These are phyloP conservation scores for Stagonosporopsis rhizophila DNA, from an alignment of 2,329 filamentous ascomycete species.

Conservation along the genomic window DNA sequence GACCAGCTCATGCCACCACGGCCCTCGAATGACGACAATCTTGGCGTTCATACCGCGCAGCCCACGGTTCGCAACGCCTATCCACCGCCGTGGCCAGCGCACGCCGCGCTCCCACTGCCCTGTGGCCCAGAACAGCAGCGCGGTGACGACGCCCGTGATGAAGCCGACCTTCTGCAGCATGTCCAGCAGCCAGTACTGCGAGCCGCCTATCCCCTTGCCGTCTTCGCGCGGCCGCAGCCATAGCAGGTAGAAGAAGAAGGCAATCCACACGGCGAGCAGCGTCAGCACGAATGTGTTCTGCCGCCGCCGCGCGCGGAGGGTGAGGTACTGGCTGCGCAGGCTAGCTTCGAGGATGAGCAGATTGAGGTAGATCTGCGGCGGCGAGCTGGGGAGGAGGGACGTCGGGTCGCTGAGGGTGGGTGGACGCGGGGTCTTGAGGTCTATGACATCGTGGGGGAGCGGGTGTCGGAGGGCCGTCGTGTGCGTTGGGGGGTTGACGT, in stretches of 20 bases:
- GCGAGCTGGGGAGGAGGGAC: constrained; percentile 83
- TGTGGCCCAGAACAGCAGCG: constrained; percentile 87
- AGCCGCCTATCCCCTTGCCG: constrained; percentile 87
- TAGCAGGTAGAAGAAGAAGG: constrained; percentile 85
- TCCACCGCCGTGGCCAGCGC: constrained; percentile 91
- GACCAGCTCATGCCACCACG: constrained; percentile 80
- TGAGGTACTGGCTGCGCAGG: constrained; percentile 89
- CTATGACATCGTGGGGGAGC: constrained; percentile 40
- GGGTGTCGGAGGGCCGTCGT: constrained; percentile 17
- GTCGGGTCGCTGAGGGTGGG: constrained; percentile 70
- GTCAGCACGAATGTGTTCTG: constrained; percentile 93
- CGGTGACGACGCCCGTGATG: constrained; percentile 87
- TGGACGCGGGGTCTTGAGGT: constrained; percentile 46
- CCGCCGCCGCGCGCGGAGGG: constrained; percentile 82
- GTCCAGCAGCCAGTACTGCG: constrained; percentile 95
- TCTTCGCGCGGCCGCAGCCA: constrained; percentile 97
- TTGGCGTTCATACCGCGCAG: constrained; percentile 95
- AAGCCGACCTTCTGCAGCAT: constrained; percentile 89
- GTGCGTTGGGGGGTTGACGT: constrained; percentile 22
- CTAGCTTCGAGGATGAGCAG: constrained; percentile 96
- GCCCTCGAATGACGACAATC: constrained; percentile 83
- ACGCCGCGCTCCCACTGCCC: constrained; percentile 97
- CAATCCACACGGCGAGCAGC: constrained; percentile 79
- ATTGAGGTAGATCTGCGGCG: constrained; percentile 97
- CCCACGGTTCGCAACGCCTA: constrained; percentile 86